phyloP scores from a whole-genome alignment of 1,139 yeast species.

The Blastobotrys indianensis region DNA sequence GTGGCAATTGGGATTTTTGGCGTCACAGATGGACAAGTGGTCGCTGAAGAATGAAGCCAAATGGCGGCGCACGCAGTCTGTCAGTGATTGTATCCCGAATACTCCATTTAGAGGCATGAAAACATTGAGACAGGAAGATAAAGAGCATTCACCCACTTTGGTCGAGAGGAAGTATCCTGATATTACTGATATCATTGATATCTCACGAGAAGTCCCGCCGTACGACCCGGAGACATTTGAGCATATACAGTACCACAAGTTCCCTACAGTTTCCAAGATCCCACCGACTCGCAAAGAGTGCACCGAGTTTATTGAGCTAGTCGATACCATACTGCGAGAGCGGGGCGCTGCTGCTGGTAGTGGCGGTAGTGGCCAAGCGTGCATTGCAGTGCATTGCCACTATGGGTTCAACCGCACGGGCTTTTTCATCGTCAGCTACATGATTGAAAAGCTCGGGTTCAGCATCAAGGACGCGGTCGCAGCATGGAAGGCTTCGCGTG shows the following conservation, averaged over 20 bases:
- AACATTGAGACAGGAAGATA: slow-evolving; percentile 63
- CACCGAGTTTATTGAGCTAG: slow-evolving; percentile 48
- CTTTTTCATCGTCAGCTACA: slow-evolving; percentile 62
- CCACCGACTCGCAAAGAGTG: slow-evolving; percentile 65
- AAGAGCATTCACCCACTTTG: slow-evolving; percentile 50
- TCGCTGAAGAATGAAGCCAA: slow-evolving; percentile 69
- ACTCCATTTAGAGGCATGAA: slow-evolving; percentile 67
- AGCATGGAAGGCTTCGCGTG: slow-evolving; percentile 52
- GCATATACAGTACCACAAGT: slow-evolving; percentile 55
- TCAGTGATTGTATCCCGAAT: slow-evolving; percentile 40
- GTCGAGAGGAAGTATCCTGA: slow-evolving; percentile 48
- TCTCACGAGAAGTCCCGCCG: slow-evolving; percentile 72
- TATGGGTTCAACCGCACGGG: slow-evolving; percentile 82
- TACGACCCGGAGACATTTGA: slow-evolving; percentile 57
- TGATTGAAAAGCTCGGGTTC: slow-evolving; percentile 57
- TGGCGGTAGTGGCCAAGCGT: not conserved
- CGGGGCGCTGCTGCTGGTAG: too few species aligned
- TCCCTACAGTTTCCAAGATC: slow-evolving; percentile 73
- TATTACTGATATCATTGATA: slow-evolving; percentile 59
- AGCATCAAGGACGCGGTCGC: slow-evolving; percentile 57
- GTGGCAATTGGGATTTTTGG: slow-evolving; percentile 52
- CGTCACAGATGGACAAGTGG: slow-evolving; percentile 63
- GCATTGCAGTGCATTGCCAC: slow-evolving; percentile 71
- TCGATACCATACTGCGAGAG: slow-evolving; percentile 39
- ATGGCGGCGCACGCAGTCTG: slow-evolving; percentile 55